Evolutionary conservation across 768 basidiomycete genomes (phyloP), one percentile per base, ranked within the genome.

Genomic region (Lentinus brumalis): DNA sequence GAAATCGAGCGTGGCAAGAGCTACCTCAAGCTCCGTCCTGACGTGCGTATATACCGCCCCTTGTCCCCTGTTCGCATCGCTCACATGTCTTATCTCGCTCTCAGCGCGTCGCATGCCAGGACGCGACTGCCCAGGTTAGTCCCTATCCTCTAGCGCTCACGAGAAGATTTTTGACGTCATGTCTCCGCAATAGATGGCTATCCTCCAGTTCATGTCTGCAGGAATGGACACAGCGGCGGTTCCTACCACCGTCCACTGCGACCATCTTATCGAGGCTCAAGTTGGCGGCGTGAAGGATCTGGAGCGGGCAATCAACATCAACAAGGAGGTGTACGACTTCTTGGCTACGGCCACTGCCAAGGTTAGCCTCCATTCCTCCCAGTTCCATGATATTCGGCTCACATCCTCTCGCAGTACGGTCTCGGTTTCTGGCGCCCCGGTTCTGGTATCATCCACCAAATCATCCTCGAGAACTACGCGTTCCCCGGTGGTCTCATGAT

Each of bases 401-500:
- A 60, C 32, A 16, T 35, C 3, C 39, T 26, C 26, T 32, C n/a
- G n/a, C 54, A 94, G 89, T 99, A 98, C 76, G 96, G 96, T 74
- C 94, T 98, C 68, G 96, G 96, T 63, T 99, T 99, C 84, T 99
- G 96, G 96, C 94, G 90, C 79, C 96, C 96, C 50, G 96, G 97
- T 69, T 96, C 94, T 70, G 96, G 96, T 79, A 99, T 99, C 76
- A 98, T 99, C 67, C 94, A 96, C 77, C 95, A 98, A 80, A 98
- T 98, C 73, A 94, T 99, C 73, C 85, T 98, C 70, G 96, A 99
- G 77, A 98, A 98, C 83, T 98, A 99, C 75, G 97, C 96, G 4
- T 96, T 98, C 87, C 96, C 96, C 56, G 96, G 96, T 80, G 93
- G 96, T 71, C 84, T 99, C 61, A 98, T 99, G 96, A 98, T 99